Evolutionary conservation across 441 rosid species (phyloP).

Genomic region (Arabidopsis hybrid): DNA sequence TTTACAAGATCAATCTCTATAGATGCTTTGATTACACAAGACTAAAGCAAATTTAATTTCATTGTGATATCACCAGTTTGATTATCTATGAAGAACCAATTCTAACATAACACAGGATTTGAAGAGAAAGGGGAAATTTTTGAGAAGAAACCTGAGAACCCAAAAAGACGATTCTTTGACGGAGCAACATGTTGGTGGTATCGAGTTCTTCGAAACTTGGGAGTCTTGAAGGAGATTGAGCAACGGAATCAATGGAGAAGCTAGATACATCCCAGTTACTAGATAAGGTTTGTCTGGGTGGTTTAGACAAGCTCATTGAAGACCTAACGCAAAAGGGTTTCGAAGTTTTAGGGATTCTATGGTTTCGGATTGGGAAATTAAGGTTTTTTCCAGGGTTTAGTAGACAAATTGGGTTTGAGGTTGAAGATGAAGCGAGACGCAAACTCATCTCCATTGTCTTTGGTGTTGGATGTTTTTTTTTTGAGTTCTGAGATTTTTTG

Average conservation of each 20-base stretch:
- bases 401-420: conserved; percentile 25
- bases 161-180: conserved; percentile 85
- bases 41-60: neutral
- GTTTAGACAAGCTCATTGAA: conserved; percentile 37
- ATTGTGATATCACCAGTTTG: neutral
- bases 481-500: neutral
- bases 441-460: conserved; percentile 44
- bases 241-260: conserved; percentile 46
- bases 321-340: conserved; percentile 55
- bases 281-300: conserved; percentile 55
- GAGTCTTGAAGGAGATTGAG: conserved; percentile 58
- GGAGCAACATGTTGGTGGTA: conserved; percentile 88
- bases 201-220: conserved; percentile 89
- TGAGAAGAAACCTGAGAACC: conserved; percentile 70
- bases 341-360: conserved; percentile 37
- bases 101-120: neutral
- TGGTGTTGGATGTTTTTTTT: neutral
- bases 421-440: conserved; percentile 40
- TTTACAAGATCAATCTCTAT: neutral
- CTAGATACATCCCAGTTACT: conserved; percentile 68
- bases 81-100: neutral
- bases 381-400: neutral
- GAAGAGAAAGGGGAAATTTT: neutral
- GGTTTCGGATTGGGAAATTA: neutral
- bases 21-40: too few species aligned